Percentiles rank a stretch among this genome's conserved stretches.
Evolutionary conservation across 805 yeast genomes (phyloP).

Genomic region (Blastobotrys mokoenaii): DNA sequence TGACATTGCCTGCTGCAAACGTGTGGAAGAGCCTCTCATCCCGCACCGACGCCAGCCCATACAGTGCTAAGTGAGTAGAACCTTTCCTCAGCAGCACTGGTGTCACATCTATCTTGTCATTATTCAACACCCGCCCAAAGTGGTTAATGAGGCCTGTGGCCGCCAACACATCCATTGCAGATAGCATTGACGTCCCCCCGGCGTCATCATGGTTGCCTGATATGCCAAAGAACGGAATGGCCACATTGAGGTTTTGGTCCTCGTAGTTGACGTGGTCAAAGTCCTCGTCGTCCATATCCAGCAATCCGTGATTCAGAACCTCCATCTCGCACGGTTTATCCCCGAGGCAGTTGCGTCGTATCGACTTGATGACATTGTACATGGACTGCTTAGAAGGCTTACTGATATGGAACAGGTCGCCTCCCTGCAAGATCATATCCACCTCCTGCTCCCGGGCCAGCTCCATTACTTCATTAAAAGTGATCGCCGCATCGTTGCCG

Average conservation of each 20-base stretch:
- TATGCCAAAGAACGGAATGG: constrained; percentile 85
- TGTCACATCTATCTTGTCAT: constrained; percentile 61
- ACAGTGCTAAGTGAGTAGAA: constrained; percentile 68
- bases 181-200: constrained; percentile 63
- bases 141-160: constrained; percentile 81
- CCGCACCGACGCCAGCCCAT: constrained; percentile 80
- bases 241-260: constrained; percentile 82
- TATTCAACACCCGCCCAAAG: constrained; percentile 73
- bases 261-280: constrained; percentile 72
- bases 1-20: constrained; percentile 71
- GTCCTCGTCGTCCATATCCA: constrained; percentile 42
- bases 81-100: constrained; percentile 86
- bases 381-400: constrained; percentile 82
- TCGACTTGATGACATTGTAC: constrained; percentile 68
- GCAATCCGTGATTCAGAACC: constrained; percentile 67
- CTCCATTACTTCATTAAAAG: constrained; percentile 75
- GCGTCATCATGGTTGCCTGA: constrained; percentile 97
- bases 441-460: constrained; percentile 60
- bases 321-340: constrained; percentile 83
- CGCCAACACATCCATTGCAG: constrained; percentile 79
- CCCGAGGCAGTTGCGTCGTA: constrained; percentile 69
- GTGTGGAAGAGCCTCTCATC: constrained; percentile 83
- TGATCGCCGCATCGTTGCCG: constrained; percentile 82
- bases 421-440: constrained; percentile 86
- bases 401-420: constrained; percentile 86